Evolutionary conservation across 331 rosid genomes (phyloP), one percentile per base, ranked within the genome.

Genomic region (Stylosanthes scabra): DNA sequence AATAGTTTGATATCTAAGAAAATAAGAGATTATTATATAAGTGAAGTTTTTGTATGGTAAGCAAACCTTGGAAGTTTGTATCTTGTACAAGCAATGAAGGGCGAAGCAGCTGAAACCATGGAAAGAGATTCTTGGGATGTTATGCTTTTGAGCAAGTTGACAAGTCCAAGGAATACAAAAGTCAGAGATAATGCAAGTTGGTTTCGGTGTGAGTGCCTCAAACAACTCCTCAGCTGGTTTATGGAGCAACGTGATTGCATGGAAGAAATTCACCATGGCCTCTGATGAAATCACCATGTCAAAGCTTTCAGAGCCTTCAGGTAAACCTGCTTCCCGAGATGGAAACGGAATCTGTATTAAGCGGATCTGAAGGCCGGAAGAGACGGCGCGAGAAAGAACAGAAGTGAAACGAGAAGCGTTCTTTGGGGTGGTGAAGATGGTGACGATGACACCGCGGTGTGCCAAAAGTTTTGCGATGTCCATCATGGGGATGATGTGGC

Each of bases 131-230:
- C 92, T 74, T 9, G 90, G 92, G 58, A 91, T 79, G 3, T 69
- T 25, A 49, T 78, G 75, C 76, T 69, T 88, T 0, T 49, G 16
- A 13, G 92, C 85, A 14, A 86, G 11, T 59, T 74, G 57, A 25
- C 63, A 14, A 8, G 97, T 91, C 89, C 89, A 91, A 15, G 90
- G 81, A 2, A 91, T 56, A n/a, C 70, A 70, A 25, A 50, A 45
- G 68, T 88, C 93, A 2, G 93, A 85, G 31, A 88, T 74, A 28
- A 90, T 75, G 84, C 94, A 86, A 67, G 47, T 75, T 68, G 96
- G 91, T 47, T 49, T 70, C 0, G 86, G 91, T 11, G 55, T 41
- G 0, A 89, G 54, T 66, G 58, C 39, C 0, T 79, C 47, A 11
- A 87, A 66, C 11, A 87, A 6, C 9, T 72, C 75, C 16, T 84